A percentile compares a stretch with the other conserved stretches of the same genome.
phyloP scores from a whole-genome alignment of 495 filamentous ascomycete species.

The Podospora pseudoanserina region DNA sequence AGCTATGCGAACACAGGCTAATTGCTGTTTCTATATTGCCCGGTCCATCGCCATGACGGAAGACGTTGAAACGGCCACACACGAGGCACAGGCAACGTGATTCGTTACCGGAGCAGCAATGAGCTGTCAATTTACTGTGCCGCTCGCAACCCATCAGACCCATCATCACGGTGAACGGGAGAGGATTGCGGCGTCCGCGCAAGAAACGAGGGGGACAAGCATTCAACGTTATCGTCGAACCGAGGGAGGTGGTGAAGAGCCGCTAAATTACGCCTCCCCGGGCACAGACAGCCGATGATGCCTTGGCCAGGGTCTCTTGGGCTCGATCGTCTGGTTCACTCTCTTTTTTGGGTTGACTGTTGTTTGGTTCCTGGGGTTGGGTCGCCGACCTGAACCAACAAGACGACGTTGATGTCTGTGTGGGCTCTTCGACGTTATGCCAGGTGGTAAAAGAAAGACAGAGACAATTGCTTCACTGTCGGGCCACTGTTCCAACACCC shows the following conservation, averaged over 20 bases:
- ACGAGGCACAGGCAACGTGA: slow-evolving; percentile 10
- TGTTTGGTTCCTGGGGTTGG: neutral
- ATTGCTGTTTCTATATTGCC: slow-evolving; percentile 29
- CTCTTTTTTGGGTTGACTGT: neutral
- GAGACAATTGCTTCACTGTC: neutral
- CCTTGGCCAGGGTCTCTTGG: neutral
- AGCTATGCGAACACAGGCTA: slow-evolving; percentile 26
- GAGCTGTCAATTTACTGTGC: slow-evolving; percentile 25
- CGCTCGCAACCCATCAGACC: slow-evolving; percentile 20
- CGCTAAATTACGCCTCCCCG: slow-evolving; percentile 8
- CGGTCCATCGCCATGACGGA: neutral
- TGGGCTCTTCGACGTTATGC: neutral
- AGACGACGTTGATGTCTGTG: neutral
- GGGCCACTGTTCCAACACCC: slow-evolving; percentile 1
- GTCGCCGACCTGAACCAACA: slow-evolving; percentile 3
- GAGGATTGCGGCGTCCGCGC: slow-evolving; percentile 15
- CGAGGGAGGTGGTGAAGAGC: slow-evolving; percentile 8
- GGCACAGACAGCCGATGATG: slow-evolving; percentile 7
- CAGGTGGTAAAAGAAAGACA: neutral
- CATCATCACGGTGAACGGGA: slow-evolving; percentile 9
- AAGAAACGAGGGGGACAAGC: slow-evolving; percentile 12
- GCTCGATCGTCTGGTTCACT: slow-evolving; percentile 5
- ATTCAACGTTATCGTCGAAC: slow-evolving; percentile 15
- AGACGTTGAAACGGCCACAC: slow-evolving; percentile 1
- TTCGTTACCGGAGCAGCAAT: neutral